phyloP scores from a whole-genome alignment of 1,284 basidiomycete genomes.

The Trametes versicolor region DNA sequence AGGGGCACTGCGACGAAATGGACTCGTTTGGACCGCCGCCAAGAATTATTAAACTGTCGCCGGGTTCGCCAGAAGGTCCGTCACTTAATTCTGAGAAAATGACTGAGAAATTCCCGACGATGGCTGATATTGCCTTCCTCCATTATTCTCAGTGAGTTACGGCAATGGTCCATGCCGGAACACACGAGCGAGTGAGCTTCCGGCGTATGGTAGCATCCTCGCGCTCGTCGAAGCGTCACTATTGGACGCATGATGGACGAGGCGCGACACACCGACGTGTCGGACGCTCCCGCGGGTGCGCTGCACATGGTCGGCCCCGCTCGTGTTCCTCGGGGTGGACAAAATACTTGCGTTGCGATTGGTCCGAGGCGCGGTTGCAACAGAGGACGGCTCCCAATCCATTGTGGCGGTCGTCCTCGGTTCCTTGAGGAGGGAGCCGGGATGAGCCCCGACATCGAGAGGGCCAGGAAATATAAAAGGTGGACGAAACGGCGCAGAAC shows the following conservation, averaged over 20 bases:
- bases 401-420: neutral
- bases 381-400: neutral
- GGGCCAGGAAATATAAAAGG: slow-evolving; percentile 1
- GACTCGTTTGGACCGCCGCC: slow-evolving; percentile 1
- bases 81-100: slow-evolving; percentile 8
- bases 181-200: neutral
- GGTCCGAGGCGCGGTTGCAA: neutral
- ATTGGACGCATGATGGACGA: neutral
- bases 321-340: neutral
- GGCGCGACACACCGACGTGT: slow-evolving; percentile 13
- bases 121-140: neutral
- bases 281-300: slow-evolving; percentile 15
- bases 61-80: slow-evolving; percentile 6
- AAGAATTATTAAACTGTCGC: slow-evolving; percentile 1
- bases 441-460: neutral
- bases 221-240: neutral
- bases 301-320: neutral
- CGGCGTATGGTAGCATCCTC: neutral
- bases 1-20: slow-evolving; percentile 12
- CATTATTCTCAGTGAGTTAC: slow-evolving; percentile 5
- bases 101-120: slow-evolving; percentile 5
- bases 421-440: no score
- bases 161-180: slow-evolving; percentile 1
- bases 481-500: neutral
- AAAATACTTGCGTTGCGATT: slow-evolving; percentile 1